phyloP scores from a whole-genome alignment of 345 rosid species.

The Lenwebbia sp. region DNA sequence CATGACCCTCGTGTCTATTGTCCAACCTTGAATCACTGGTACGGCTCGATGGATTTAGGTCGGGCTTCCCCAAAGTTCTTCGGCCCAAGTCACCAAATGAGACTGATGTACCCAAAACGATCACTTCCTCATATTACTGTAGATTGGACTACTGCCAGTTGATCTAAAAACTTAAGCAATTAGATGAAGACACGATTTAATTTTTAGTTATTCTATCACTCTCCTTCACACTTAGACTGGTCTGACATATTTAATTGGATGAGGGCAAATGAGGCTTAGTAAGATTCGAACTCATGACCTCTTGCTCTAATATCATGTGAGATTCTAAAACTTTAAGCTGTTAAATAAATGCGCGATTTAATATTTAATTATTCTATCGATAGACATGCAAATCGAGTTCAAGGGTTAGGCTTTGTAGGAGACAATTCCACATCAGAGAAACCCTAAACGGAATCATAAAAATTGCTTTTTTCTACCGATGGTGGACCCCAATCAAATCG shows the following conservation, averaged over 20 bases:
- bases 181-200: too few relatives aligned
- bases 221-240: too few relatives aligned
- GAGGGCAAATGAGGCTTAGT: too few relatives aligned
- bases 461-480: not conserved
- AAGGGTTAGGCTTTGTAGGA: not conserved
- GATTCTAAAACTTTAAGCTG: too few relatives aligned
- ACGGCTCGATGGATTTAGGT: not conserved
- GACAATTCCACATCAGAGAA: not conserved
- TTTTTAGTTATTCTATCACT: too few relatives aligned
- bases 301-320: too few relatives aligned
- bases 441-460: not conserved
- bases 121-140: not conserved
- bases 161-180: too few relatives aligned
- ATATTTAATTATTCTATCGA: too few relatives aligned
- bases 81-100: not conserved
- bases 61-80: not conserved
- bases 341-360: too few relatives aligned
- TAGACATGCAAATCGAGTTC: not conserved
- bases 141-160: not conserved
- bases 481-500: not conserved
- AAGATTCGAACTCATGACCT: too few relatives aligned
- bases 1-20: not conserved
- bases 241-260: too few relatives aligned
- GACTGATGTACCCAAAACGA: not conserved
- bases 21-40: not conserved